Base-by-base conservation (phyloP, 2,329 filamentous ascomycete genomes). In the Fusarium marasasianum region DNA sequence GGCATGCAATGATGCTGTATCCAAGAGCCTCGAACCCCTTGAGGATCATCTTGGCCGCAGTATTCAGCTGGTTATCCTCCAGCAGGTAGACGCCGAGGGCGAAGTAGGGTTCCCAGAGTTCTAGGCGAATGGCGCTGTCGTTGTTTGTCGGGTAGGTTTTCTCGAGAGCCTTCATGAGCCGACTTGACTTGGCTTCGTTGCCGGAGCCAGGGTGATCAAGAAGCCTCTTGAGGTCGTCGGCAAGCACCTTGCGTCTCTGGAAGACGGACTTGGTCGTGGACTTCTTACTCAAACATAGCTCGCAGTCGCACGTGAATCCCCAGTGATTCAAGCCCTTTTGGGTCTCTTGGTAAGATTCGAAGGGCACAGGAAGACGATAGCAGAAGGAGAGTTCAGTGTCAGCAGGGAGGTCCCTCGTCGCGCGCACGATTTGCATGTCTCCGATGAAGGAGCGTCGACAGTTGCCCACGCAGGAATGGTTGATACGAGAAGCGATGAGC, bases 371-470 rank as follows among this genome's bases (percentile, higher is more conserved):
- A 41, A 4, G 18, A 15, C 35, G 43, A 40, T 63, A 63, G 26
- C 22, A 29, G 43, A 63, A 63, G 9, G 17, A 29, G 9, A 63
- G 54, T 35, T 63, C 53, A 11, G 54, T 63, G 15, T 8, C 20
- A 35, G 54, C 60, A 20, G 3, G 13, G 7, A 63, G 18, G 12
- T 60, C 54, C n/a, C 9, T 59, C 9, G 54, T 63, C 6, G 60
- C 60, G n/a, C 60, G 60, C 4, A 63, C 35, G n/a, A 63, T 63
- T 26, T 63, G 43, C 43, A 60, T 63, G 2, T 63, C 54, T 26
- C 60, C 53, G 8, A 63, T 63, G 15, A 63, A 63, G 22, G 60
- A 63, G 18, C 54, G 53, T 41, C n/a, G 54, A 47, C 60, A 63
- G 35, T 63, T 63, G 8, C 43, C 41, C 6, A 47, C 35, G n/a